These are phyloP conservation scores for Starmera amethionina DNA, from an alignment of 805 yeast species.

Conservation along the genomic window DNA sequence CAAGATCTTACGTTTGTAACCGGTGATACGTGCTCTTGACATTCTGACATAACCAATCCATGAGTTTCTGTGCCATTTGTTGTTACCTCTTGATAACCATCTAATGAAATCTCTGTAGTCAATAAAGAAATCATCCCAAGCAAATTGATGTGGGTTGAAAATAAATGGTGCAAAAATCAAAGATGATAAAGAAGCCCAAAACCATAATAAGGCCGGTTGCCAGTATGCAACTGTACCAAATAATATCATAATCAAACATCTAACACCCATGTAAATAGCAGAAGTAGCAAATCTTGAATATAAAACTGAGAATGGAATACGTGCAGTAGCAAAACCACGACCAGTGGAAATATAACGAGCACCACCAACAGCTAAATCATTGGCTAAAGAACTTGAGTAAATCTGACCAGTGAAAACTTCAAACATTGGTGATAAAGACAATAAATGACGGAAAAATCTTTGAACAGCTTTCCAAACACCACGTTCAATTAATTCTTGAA, in stretches of 20 bases:
- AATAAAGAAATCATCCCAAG: constrained; percentile 91
- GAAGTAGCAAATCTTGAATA: constrained; percentile 75
- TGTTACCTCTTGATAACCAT: constrained; percentile 88
- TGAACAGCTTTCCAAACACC: constrained; percentile 69
- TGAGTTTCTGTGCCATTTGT: constrained; percentile 80
- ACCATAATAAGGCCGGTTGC: constrained; percentile 94
- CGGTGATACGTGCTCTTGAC: constrained; percentile 77
- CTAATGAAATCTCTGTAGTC: constrained; percentile 91
- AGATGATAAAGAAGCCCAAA: constrained; percentile 89
- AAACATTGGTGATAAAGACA: constrained; percentile 69
- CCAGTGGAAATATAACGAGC: constrained; percentile 84
- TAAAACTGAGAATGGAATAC: constrained; percentile 66
- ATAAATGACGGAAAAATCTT: constrained; percentile 58
- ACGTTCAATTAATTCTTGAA: constrained; percentile 75
- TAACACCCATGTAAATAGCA: constrained; percentile 77
- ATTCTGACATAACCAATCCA: constrained; percentile 81
- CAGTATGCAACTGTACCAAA: constrained; percentile 72
- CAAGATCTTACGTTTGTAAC: constrained; percentile 65
- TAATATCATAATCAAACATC: constrained; percentile 61
- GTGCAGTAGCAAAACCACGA: constrained; percentile 76
- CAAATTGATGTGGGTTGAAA: constrained; percentile 96
- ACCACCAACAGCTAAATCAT: constrained; percentile 74
- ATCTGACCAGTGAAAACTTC: constrained; percentile 79
- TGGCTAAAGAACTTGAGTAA: constrained; percentile 59
- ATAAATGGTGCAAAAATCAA: constrained; percentile 87